phyloP scores from a whole-genome alignment of 2,329 filamentous ascomycete genomes.

The Trichoderma breve region DNA sequence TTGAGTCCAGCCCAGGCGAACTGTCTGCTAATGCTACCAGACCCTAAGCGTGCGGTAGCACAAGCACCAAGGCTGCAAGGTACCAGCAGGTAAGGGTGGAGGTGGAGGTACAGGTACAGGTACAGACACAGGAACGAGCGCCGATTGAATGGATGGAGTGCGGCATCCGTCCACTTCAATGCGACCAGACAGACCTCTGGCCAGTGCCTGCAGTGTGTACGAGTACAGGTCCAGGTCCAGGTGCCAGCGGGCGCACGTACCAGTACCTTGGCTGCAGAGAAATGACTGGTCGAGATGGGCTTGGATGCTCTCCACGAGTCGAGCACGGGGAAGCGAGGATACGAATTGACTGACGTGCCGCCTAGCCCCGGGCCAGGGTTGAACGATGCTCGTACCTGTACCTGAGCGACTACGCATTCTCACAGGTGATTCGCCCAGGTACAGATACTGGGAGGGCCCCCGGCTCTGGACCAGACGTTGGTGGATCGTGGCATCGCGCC shows the following conservation, averaged over 20 bases:
- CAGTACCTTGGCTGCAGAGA: not conserved
- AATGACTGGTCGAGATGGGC: not conserved
- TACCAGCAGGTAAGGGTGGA: not conserved
- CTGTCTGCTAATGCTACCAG: not conserved
- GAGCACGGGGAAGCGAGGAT: conserved; percentile 15
- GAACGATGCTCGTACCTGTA: not conserved
- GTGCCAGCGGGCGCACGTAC: not conserved
- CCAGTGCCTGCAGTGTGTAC: not conserved
- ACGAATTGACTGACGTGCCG: conserved; percentile 12
- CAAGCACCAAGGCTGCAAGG: not conserved
- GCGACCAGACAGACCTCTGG: not conserved
- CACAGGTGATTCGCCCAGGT: not conserved
- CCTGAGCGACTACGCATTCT: not conserved
- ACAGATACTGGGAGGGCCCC: not conserved
- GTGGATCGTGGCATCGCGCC: conserved; percentile 20
- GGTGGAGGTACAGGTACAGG: too few species aligned
- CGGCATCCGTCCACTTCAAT: not conserved
- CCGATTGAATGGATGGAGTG: not conserved
- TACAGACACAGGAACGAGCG: not conserved
- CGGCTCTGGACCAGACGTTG: not conserved
- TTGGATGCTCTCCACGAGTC: not conserved
- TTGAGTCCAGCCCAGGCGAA: not conserved
- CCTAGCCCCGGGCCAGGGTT: not conserved
- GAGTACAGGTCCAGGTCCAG: not conserved
- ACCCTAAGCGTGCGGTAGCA: not conserved